Percentiles rank a stretch among this genome's conserved stretches.
phyloP scores from a whole-genome alignment of 2,329 filamentous ascomycete genomes.

The Hysterium pulicare region DNA sequence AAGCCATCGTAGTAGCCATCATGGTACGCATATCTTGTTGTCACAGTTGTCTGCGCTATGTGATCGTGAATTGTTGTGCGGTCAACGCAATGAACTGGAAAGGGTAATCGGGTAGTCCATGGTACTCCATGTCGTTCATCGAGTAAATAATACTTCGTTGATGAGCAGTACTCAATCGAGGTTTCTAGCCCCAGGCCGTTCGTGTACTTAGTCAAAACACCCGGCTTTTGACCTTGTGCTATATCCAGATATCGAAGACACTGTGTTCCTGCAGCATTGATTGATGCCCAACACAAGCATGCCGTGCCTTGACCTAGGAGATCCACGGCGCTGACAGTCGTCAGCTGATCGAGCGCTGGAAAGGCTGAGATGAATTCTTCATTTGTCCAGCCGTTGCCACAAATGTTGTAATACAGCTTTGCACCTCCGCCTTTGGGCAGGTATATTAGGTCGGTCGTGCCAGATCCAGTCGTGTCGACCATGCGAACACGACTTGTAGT shows the following conservation, averaged over 20 bases:
- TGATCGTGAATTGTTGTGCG: neutral
- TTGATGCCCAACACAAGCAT: conserved; percentile 16
- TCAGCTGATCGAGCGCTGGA: neutral
- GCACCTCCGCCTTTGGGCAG: conserved; percentile 7
- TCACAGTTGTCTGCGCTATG: neutral
- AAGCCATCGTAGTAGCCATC: conserved; percentile 23
- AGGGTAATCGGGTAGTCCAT: conserved; percentile 25
- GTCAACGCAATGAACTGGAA: conserved; percentile 27
- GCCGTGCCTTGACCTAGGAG: conserved; percentile 16
- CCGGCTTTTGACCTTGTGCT: neutral
- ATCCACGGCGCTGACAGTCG: conserved; percentile 9
- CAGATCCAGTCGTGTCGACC: conserved; percentile 19
- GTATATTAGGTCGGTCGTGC: conserved; percentile 29
- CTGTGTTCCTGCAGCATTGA: neutral
- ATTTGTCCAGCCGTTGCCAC: conserved; percentile 5
- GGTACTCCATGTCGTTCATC: conserved; percentile 16
- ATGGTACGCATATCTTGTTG: conserved; percentile 6
- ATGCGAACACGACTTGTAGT: conserved; percentile 12
- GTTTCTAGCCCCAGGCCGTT: conserved; percentile 21
- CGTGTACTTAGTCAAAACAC: conserved; percentile 9
- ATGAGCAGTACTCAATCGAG: conserved; percentile 13
- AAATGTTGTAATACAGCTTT: conserved; percentile 17
- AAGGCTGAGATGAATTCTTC: neutral
- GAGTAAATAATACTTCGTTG: conserved; percentile 18
- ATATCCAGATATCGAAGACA: neutral